Evolutionary conservation across 805 yeast genomes (phyloP).

Genomic region (Priceomyces fermenticarens): DNA sequence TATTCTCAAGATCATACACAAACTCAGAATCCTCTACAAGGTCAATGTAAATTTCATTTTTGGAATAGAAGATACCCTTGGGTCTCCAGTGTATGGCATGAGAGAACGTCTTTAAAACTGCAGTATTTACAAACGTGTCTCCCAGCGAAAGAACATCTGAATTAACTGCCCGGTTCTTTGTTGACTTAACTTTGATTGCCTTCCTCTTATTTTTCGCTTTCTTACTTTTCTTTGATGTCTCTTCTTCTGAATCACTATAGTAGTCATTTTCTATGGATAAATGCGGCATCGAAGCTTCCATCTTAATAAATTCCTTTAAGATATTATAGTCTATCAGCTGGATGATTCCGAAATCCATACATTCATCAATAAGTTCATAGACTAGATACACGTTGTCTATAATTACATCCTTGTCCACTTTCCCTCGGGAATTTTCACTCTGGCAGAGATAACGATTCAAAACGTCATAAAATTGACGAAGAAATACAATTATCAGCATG

Average conservation of each 20-base stretch:
- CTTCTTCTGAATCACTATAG: slow-evolving; percentile 8
- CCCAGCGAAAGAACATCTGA: slow-evolving; percentile 27
- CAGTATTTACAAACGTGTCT: slow-evolving; percentile 48
- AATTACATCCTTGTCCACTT: slow-evolving; percentile 56
- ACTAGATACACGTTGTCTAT: slow-evolving; percentile 72
- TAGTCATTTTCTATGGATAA: slow-evolving; percentile 3
- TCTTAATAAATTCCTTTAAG: slow-evolving; percentile 72
- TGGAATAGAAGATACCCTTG: slow-evolving; percentile 42
- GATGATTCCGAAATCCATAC: slow-evolving; percentile 84
- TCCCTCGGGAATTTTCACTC: slow-evolving; percentile 14
- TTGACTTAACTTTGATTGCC: slow-evolving; percentile 26
- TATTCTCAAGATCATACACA: slow-evolving; percentile 28
- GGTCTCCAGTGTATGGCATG: slow-evolving; percentile 50
- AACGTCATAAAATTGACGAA: slow-evolving; percentile 37
- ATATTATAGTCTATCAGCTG: slow-evolving; percentile 80
- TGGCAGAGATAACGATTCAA: slow-evolving; percentile 25
- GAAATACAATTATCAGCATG: slow-evolving; percentile 55
- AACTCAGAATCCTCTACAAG: slow-evolving; percentile 39
- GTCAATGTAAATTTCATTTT: slow-evolving; percentile 43
- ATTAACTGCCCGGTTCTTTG: slow-evolving; percentile 36
- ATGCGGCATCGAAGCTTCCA: slow-evolving; percentile 33
- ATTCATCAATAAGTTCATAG: slow-evolving; percentile 83
- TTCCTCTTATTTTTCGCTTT: slow-evolving; percentile 9
- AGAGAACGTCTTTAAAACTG: slow-evolving; percentile 74
- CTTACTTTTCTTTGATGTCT: slow-evolving; percentile 1